Evolutionary conservation across 345 rosid species (phyloP).

Genomic region (Abelmoschus esculentus): DNA sequence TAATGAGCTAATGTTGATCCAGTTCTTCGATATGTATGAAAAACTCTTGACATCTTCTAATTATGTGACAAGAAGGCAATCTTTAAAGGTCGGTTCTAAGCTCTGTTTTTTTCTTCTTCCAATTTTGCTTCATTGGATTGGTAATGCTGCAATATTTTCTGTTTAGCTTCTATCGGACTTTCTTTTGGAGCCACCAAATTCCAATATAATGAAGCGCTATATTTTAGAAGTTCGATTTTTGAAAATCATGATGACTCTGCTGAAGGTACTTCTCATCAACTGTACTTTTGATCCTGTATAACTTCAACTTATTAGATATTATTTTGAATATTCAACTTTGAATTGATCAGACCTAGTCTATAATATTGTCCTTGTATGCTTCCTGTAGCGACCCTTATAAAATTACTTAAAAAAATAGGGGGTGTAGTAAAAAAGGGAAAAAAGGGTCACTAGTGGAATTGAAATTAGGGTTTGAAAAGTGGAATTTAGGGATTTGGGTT

Average conservation of each 20-base stretch:
- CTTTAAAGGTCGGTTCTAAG: constrained; percentile 62
- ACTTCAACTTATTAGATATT: not conserved
- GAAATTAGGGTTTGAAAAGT: no score
- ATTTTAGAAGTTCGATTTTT: constrained; percentile 79
- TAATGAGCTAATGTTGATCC: constrained; percentile 32
- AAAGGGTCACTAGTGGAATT: no score
- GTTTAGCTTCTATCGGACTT: constrained; percentile 89
- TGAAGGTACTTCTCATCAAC: constrained; percentile 43
- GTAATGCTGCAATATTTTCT: constrained; percentile 13
- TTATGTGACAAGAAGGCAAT: constrained; percentile 96
- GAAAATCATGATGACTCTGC: constrained; percentile 87
- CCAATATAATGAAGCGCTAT: constrained; percentile 86
- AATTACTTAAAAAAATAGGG: no score
- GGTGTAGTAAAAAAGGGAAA: no score
- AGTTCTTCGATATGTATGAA: constrained; percentile 86
- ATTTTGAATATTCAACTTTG: no score
- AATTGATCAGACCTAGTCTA: no score
- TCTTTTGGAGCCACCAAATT: constrained; percentile 80
- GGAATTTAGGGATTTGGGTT: no score
- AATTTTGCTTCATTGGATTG: not conserved
- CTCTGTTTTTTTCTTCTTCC: constrained; percentile 9
- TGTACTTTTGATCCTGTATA: not conserved
- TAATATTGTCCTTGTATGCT: no score
- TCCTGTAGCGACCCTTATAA: no score
- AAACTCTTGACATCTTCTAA: constrained; percentile 78